Evolutionary conservation across 2,329 filamentous ascomycete species (phyloP), one percentile per base, ranked within the genome.

Genomic region (Cladosporium oxysporum): DNA sequence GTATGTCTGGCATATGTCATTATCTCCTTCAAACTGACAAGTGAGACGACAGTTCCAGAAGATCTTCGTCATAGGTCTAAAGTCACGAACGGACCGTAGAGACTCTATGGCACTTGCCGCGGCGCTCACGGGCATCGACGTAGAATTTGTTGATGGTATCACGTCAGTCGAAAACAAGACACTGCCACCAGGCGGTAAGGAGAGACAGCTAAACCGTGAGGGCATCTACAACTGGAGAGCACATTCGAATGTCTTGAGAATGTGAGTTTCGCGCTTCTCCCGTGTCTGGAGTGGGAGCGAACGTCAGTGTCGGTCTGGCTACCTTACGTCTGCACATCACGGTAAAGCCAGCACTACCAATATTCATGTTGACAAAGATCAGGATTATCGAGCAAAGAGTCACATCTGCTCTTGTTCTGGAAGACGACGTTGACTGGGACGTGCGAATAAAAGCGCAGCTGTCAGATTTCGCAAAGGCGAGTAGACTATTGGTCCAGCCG

Each of bases 31-130:
- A 31, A 5, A 10, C 31, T 31, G 31, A 31, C 31, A 31, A 10
- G 3, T 31, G 31, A 10, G 7, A 6, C 31, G 11, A 8, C 61
- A 74, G 84, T 87, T 87, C 67, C 76, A 83, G 35, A 79, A 83
- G 62, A 82, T 87, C n/a, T 79, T 85, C 67, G 82, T 84, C 29
- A 79, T 87, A 57, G 84, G 83, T 58, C 78, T 86, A 7, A 81
- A 83, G 0, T 77, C 78, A 21, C 76, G 84, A 5, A 82, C 79
- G 26, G 85, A 87, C 68, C 80, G 83, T 11, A 79, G 82, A 55
- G 83, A 87, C 74, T 77, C 80, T 2, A 80, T 86, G 71, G 75
- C 78, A 1, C 75, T 85, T 5, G 80, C 81, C 1, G 82, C 82
- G 2, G 78, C 79, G 0, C 76, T 83, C 8, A 83, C 77, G 23